Evolutionary conservation across 345 rosid genomes (phyloP).

Genomic region (Carallia pectinifolia): DNA sequence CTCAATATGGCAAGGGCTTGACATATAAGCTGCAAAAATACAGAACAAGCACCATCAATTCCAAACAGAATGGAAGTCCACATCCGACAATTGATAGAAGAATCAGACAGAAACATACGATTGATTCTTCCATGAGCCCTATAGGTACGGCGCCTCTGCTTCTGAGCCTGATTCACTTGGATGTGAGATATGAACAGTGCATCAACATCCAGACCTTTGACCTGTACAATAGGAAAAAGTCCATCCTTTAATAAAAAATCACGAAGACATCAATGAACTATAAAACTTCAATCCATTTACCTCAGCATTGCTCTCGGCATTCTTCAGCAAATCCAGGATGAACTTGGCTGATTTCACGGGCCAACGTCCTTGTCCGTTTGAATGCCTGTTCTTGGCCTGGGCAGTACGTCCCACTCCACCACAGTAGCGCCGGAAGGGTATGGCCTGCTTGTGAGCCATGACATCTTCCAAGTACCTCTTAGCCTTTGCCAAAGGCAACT

Average conservation of each 20-base stretch:
- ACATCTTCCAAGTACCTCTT: conserved; percentile 98
- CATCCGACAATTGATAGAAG: background rate
- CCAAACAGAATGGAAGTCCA: too few species aligned
- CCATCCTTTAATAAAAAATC: background rate
- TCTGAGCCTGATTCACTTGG: conserved; percentile 95
- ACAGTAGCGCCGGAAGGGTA: conserved; percentile 92
- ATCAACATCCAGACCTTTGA: conserved; percentile 96
- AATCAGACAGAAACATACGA: conserved; percentile 43
- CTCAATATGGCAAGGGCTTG: conserved; percentile 96
- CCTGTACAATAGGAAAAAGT: conserved; percentile 34
- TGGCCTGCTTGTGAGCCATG: conserved; percentile 93
- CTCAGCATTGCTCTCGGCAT: conserved; percentile 98
- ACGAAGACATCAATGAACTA: background rate
- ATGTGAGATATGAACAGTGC: conserved; percentile 76
- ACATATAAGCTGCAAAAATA: conserved; percentile 74
- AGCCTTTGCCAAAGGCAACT: conserved; percentile 81
- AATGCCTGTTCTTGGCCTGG: conserved; percentile 95
- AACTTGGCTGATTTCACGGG: conserved; percentile 85
- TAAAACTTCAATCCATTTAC: conserved; percentile 22
- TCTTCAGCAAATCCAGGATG: conserved; percentile 86
- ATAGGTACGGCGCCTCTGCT: conserved; percentile 92
- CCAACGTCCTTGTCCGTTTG: conserved; percentile 99
- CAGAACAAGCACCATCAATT: background rate
- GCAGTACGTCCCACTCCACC: conserved; percentile 98
- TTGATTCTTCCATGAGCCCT: conserved; percentile 98